These are phyloP conservation scores for Umbelopsis sp. DNA, from an alignment of 192 early-diverging fungal genomes.

Conservation along the genomic window DNA sequence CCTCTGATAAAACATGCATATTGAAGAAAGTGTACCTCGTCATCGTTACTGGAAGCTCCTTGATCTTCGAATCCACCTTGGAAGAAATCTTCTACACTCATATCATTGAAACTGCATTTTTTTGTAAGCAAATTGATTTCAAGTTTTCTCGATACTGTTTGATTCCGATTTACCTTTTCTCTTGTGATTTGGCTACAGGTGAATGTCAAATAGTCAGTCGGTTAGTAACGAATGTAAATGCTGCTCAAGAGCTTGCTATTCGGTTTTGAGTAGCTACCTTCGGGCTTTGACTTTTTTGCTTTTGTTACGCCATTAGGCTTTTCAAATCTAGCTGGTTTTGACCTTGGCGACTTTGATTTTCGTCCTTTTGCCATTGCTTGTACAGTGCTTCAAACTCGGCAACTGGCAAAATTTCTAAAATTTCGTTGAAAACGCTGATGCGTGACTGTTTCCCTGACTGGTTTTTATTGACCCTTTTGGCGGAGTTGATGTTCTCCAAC, in stretches of 20 bases:
- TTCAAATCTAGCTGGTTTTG: not conserved
- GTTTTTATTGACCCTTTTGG: too few relatives aligned
- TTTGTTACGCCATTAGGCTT: not conserved
- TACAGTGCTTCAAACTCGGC: not conserved
- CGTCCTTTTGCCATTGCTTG: conserved; percentile 12
- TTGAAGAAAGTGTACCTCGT: not conserved
- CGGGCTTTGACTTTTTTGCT: not conserved
- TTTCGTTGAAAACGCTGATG: not conserved
- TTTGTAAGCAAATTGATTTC: not conserved
- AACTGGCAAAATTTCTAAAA: not conserved
- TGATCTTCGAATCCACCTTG: conserved; percentile 42
- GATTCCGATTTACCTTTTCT: not conserved
- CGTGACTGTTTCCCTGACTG: not conserved
- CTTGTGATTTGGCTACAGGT: not conserved
- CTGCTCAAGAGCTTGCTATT: too few relatives aligned
- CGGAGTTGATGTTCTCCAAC: too few relatives aligned
- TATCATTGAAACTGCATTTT: conserved; percentile 36
- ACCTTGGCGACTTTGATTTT: not conserved
- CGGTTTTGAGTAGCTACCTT: not conserved
- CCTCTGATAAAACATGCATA: conserved; percentile 18
- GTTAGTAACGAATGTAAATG: not conserved
- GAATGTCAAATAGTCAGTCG: not conserved
- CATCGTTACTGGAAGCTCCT: conserved; percentile 20
- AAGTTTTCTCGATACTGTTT: too few relatives aligned
- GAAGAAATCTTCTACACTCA: conserved; percentile 58